phyloP scores from a whole-genome alignment of 164 flowering plant genomes.

The Akebia trifoliata region DNA sequence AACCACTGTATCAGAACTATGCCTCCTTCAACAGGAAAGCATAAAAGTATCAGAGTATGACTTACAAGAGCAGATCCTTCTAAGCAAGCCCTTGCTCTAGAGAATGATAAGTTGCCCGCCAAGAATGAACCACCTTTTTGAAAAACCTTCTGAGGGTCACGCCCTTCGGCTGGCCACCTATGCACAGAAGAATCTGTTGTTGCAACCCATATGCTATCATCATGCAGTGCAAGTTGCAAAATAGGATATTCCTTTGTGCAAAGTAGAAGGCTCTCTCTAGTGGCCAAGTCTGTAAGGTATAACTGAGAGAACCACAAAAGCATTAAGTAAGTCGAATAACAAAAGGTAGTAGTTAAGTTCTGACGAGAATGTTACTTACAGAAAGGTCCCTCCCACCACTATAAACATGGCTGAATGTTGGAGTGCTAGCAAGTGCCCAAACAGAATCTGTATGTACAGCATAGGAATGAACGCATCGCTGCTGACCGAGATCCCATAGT shows the following conservation, averaged over 20 bases:
- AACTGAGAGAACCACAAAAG: constrained; percentile 39
- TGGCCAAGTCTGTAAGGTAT: constrained; percentile 89
- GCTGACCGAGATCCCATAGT: constrained; percentile 98
- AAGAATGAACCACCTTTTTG: constrained; percentile 86
- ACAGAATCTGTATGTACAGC: constrained; percentile 99
- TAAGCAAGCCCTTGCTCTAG: constrained; percentile 81
- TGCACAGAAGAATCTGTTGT: constrained; percentile 86
- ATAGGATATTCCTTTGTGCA: constrained; percentile 86
- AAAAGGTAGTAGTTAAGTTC: too few relatives aligned
- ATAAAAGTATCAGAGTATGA: too few relatives aligned
- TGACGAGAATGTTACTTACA: constrained; percentile 52
- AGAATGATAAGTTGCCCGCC: constrained; percentile 90
- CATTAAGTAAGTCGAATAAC: constrained; percentile 3
- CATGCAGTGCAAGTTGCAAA: constrained; percentile 76
- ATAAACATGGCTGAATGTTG: constrained; percentile 91
- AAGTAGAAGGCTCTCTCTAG: constrained; percentile 91
- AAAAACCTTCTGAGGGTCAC: constrained; percentile 67
- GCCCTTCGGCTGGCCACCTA: constrained; percentile 84
- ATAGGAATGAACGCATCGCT: constrained; percentile 97
- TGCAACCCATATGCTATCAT: constrained; percentile 88
- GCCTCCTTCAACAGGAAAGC: background rate
- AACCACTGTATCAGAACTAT: too few relatives aligned
- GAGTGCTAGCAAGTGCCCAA: constrained; percentile 98
- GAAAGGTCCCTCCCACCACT: constrained; percentile 95
- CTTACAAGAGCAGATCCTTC: constrained; percentile 89